phyloP scores from a whole-genome alignment of 345 rosid genomes.

The Noccaea caerulescens region DNA sequence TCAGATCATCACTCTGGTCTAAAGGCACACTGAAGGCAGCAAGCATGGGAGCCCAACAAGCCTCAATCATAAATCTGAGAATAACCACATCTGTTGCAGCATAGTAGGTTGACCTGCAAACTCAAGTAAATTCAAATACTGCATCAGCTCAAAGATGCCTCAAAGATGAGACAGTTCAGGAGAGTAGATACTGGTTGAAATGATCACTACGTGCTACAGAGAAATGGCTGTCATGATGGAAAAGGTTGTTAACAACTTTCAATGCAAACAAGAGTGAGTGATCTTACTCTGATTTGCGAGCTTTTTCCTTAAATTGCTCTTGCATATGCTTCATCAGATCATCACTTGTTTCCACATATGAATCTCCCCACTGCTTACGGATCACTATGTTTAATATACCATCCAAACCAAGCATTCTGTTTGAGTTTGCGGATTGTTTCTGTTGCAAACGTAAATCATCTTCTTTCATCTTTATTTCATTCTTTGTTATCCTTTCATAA shows the following conservation, averaged over 20 bases:
- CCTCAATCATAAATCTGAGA: conserved; percentile 93
- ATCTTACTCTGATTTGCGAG: conserved; percentile 82
- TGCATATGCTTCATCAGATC: conserved; percentile 82
- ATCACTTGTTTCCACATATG: conserved; percentile 78
- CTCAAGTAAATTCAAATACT: conserved; percentile 7
- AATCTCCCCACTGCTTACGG: conserved; percentile 79
- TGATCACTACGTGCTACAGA: conserved; percentile 13
- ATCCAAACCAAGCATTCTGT: conserved; percentile 78
- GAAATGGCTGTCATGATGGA: conserved; percentile 1
- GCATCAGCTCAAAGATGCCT: conserved; percentile 30
- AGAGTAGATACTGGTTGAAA: conserved; percentile 17
- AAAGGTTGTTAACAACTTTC: conserved; percentile 17
- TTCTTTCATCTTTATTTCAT: conserved; percentile 81
- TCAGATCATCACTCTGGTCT: conserved; percentile 84
- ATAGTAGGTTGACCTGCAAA: conserved; percentile 73
- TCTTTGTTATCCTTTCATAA: conserved; percentile 79
- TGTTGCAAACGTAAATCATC: conserved; percentile 66
- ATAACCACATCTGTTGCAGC: conserved; percentile 71
- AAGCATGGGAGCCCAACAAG: conserved; percentile 94
- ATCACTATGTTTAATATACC: conserved; percentile 84
- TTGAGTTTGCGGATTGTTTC: conserved; percentile 67
- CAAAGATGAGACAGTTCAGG: conserved; percentile 21
- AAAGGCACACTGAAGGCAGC: conserved; percentile 92
- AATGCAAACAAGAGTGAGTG: conserved; percentile 26
- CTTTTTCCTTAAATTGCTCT: conserved; percentile 83